Conservation (phyloP, 441 rosid genomes). For the Mallotus japonicus region DNA sequence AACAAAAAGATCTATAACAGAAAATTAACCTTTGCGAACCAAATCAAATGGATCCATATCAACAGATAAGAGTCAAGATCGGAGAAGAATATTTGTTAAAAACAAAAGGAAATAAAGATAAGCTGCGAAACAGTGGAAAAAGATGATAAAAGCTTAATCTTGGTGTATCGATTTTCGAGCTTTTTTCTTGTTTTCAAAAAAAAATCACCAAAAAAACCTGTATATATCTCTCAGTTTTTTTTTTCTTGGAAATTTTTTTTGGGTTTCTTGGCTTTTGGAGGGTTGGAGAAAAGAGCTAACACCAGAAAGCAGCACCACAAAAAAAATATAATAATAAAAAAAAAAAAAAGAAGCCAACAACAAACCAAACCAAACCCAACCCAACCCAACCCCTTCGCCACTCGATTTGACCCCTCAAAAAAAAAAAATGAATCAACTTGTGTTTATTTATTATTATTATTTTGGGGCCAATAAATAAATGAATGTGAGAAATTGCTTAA, state of each 20-base stretch:
- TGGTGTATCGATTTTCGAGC: neutral
- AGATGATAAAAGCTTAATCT: constrained; percentile 16
- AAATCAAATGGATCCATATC: constrained; percentile 70
- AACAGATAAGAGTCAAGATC: constrained; percentile 22
- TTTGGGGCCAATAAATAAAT: too few species aligned
- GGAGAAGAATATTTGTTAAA: neutral
- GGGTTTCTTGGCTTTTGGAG: constrained; percentile 8
- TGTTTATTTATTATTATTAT: too few species aligned
- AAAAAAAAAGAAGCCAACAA: constrained; percentile 8
- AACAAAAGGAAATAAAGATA: neutral
- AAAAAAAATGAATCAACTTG: too few species aligned
- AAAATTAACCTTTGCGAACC: constrained; percentile 60
- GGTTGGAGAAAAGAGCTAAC: too few species aligned
- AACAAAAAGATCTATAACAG: neutral
- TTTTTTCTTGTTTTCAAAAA: too few species aligned
- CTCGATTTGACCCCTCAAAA: constrained; percentile 42
- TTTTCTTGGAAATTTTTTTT: neutral
- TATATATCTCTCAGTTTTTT: neutral
- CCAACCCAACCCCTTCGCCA: constrained; percentile 30
- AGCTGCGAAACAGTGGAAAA: constrained; percentile 4
- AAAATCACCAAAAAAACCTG: neutral
- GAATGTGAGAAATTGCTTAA: too few species aligned
- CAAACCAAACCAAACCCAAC: too few species aligned
- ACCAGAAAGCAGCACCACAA: constrained; percentile 40
- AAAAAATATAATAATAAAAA: constrained; percentile 19